Evolutionary conservation across 2,329 filamentous ascomycete genomes (phyloP).

Genomic region (Alternaria metachromatica): DNA sequence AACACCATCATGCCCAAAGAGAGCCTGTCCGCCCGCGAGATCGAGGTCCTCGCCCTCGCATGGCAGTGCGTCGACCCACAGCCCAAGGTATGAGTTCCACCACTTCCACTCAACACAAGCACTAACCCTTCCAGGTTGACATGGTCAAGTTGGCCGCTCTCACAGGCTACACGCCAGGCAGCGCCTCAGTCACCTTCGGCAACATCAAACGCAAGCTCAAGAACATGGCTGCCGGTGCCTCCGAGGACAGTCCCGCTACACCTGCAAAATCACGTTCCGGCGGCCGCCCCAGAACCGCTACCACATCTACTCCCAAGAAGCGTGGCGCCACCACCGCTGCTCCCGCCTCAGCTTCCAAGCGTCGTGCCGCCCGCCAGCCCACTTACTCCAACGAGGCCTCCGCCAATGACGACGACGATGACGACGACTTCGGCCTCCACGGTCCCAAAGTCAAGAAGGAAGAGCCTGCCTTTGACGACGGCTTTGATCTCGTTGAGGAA

Average conservation of each 20-base stretch:
- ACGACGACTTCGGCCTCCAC: constrained; percentile 18
- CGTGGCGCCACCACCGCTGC: neutral
- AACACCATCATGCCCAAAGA: constrained; percentile 13
- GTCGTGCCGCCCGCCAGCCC: neutral
- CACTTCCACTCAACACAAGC: constrained; percentile 7
- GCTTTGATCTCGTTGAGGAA: neutral
- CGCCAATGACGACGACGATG: constrained; percentile 5
- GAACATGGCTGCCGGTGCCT: constrained; percentile 26
- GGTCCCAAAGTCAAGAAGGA: neutral
- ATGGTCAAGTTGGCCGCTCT: constrained; percentile 28
- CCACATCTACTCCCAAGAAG: constrained; percentile 31
- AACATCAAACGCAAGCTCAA: constrained; percentile 45
- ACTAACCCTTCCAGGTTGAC: constrained; percentile 19
- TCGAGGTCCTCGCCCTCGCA: constrained; percentile 38
- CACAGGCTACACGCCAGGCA: constrained; percentile 33
- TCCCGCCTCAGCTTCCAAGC: constrained; percentile 15
- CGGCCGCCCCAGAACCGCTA: neutral
- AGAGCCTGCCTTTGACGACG: neutral
- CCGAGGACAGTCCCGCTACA: constrained; percentile 1
- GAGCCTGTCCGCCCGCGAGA: constrained; percentile 33
- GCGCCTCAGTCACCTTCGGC: constrained; percentile 35
- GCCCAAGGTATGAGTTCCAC: constrained; percentile 35
- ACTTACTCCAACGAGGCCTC: neutral
- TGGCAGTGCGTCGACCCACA: constrained; percentile 45
- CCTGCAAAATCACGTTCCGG: neutral